Conservation (phyloP, 2,329 filamentous ascomycete species). For the Ophiostoma montium region DNA sequence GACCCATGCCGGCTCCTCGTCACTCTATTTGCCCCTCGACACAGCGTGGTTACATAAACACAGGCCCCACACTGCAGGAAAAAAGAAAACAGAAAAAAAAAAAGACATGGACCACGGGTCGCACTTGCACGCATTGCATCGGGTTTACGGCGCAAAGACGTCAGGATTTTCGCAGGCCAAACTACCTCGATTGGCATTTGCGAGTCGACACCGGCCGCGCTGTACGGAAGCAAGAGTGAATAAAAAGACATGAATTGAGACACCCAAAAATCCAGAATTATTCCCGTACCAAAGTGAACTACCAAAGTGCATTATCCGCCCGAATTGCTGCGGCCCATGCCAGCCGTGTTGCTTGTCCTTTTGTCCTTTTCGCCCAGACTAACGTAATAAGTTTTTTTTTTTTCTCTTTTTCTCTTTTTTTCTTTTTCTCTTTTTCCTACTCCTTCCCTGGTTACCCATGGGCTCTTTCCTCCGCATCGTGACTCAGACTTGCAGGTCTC, state of each 20-base stretch:
- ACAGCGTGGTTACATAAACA: not conserved
- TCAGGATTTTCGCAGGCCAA: not conserved
- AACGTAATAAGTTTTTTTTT: constrained; percentile 1
- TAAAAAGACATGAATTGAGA: no score
- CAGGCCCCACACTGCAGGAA: not conserved
- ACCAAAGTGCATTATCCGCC: not conserved
- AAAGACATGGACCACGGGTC: not conserved
- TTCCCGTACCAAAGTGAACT: not conserved
- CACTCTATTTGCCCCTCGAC: no score
- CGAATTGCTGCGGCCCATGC: not conserved
- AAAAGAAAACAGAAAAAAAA: not conserved
- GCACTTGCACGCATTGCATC: not conserved
- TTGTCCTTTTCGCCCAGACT: not conserved
- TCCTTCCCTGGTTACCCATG: not conserved
- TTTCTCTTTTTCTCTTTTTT: not conserved
- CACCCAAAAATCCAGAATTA: not conserved
- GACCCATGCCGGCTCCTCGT: no score
- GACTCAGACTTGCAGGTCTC: constrained; percentile 3
- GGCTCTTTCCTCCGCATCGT: constrained; percentile 4
- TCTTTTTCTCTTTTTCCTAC: not conserved
- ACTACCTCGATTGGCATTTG: not conserved
- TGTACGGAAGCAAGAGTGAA: no score
- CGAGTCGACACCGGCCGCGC: no score
- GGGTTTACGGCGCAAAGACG: not conserved
- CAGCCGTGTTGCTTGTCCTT: not conserved